Base-by-base conservation (phyloP, 2,329 filamentous ascomycete genomes). In the Alternaria gansuensis region DNA sequence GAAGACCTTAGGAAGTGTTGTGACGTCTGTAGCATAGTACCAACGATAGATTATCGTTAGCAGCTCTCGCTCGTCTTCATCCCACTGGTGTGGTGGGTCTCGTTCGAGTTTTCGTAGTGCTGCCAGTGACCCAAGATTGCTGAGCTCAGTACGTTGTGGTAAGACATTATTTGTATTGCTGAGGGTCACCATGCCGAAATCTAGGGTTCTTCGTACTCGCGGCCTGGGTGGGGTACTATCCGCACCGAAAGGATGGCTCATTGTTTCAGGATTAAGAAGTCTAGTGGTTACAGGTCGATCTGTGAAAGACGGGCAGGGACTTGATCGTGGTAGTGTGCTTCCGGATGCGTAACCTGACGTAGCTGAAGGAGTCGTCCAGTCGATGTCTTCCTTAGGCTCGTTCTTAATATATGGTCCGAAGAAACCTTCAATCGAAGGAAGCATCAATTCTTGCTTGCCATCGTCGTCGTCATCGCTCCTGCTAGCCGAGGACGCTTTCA, bases 31-130 rank as follows among this genome's bases (percentile, higher is more conserved):
- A 14, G 39, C 14, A 0, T 21, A 9, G 4, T 62, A 68, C 48
- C 59, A 70, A 10, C 66, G 45, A 3, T 59, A 59, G 0, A 70
- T 8, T 0, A 64, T 33, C 0, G 57, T 58, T 0, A 69, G 23
- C 0, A 69, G 48, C 8, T 55, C 50, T 5, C 61, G 23, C 6
- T 67, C 61, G 1, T 62, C 53, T 1, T 48, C 29, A 0, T 53
- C 29, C 62, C 64, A 70, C 0, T 6, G 2, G 5, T 62, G 46
- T n/a, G 28, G 6, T 1, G 41, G 26, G 8, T 51, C 28, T 2
- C 44, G n/a, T 6, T 50, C 49, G 1, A 58, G 5, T 1, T 28
- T 45, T 2, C 21, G 28, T 0, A 58, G 17, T 10, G 53, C 23
- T 13, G 31, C 33, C 2, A 64, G 23, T 5, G 43, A 50, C n/a